Evolutionary conservation across 2,329 filamentous ascomycete genomes (phyloP).

Genomic region (Grosmannia huntii): DNA sequence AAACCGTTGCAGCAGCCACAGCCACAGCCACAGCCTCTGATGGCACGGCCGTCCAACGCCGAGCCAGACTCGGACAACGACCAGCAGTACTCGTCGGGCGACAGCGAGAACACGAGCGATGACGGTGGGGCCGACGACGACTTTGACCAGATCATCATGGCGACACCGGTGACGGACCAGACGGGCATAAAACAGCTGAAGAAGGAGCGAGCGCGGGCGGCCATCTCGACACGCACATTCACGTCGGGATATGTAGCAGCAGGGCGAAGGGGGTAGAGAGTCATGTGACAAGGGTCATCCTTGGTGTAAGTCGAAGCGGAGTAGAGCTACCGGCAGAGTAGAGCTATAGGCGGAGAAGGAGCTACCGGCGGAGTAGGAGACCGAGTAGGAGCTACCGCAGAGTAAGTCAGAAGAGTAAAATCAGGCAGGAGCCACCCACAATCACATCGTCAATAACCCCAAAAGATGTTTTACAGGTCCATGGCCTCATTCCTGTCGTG

Average conservation of each 20-base stretch:
- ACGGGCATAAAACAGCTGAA: conserved; percentile 52
- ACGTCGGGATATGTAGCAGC: conserved; percentile 36
- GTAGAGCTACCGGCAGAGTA: too few species aligned
- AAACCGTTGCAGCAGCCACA: conserved; percentile 40
- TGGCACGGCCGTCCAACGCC: conserved; percentile 44
- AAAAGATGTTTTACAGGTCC: neutral
- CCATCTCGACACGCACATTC: conserved; percentile 36
- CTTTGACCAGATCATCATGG: conserved; percentile 88
- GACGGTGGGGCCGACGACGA: conserved; percentile 54
- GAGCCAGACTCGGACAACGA: conserved; percentile 59
- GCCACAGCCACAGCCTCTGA: conserved; percentile 48
- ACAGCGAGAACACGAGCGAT: conserved; percentile 23
- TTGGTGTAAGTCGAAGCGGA: neutral
- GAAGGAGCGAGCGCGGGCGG: conserved; percentile 37
- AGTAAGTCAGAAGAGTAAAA: too few species aligned
- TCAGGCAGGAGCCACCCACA: too few species aligned
- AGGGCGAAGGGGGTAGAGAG: conserved; percentile 10
- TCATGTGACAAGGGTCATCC: neutral
- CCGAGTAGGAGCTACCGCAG: too few species aligned
- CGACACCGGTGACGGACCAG: conserved; percentile 77
- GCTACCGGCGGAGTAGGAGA: too few species aligned
- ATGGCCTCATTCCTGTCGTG: neutral
- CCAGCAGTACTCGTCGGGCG: conserved; percentile 5
- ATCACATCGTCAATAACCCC: too few species aligned
- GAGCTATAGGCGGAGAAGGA: too few species aligned